phyloP scores from a whole-genome alignment of 2,329 filamentous ascomycete genomes.

The Penicillium crustosum region DNA sequence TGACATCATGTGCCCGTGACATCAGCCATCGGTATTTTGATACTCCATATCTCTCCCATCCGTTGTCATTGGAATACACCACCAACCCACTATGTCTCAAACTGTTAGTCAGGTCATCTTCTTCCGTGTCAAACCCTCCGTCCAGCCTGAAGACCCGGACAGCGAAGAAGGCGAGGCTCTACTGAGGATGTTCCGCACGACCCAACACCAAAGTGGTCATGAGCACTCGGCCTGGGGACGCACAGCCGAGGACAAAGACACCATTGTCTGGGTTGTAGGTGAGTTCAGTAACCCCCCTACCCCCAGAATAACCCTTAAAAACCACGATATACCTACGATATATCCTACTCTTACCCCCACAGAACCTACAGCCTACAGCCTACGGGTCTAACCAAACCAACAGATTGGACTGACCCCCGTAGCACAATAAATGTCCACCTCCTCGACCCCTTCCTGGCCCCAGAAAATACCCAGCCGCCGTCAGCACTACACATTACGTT shows the following conservation, averaged over 20 bases:
- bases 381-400: slow-evolving; percentile 1
- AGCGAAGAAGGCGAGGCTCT: slow-evolving; percentile 36
- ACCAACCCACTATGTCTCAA: slow-evolving; percentile 24
- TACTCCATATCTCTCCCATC: neutral
- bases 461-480: slow-evolving; percentile 20
- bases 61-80: neutral
- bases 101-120: slow-evolving; percentile 38
- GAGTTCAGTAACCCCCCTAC: slow-evolving; percentile 6
- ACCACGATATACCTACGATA: neutral
- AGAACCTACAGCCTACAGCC: neutral
- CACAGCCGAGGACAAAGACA: slow-evolving; percentile 37
- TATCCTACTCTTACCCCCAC: neutral
- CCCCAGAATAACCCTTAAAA: neutral
- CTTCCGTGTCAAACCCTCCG: slow-evolving; percentile 38
- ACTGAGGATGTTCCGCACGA: slow-evolving; percentile 28
- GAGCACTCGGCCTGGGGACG: slow-evolving; percentile 39
- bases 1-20: slow-evolving; percentile 5
- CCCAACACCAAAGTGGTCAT: slow-evolving; percentile 37
- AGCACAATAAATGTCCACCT: slow-evolving; percentile 19
- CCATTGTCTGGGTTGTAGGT: slow-evolving; percentile 42
- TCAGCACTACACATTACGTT: slow-evolving; percentile 34
- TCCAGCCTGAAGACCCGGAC: slow-evolving; percentile 39
- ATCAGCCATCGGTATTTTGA: slow-evolving; percentile 2
- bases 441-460: slow-evolving; percentile 28
- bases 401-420: slow-evolving; percentile 38